Evolutionary conservation across 2,329 filamentous ascomycete genomes (phyloP).

Genomic region (Talaromyces sp.): DNA sequence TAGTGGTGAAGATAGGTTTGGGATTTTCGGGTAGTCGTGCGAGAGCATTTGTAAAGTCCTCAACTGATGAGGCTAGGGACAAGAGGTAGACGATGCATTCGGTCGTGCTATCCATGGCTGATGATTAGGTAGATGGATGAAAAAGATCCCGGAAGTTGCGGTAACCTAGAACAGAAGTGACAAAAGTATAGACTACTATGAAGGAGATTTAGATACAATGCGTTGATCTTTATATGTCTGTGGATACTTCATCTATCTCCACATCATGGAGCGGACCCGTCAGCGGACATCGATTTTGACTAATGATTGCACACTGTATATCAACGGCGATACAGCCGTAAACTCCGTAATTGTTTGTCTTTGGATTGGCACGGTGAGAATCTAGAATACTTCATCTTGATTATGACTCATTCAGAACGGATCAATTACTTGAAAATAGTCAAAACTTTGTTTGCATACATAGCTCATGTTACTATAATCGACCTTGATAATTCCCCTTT

Average conservation of each 20-base stretch:
- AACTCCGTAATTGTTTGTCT: not conserved
- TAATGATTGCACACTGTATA: not conserved
- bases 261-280: not conserved
- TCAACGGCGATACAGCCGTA: not conserved
- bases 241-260: not conserved
- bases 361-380: not conserved
- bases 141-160: not conserved
- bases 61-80: not conserved
- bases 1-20: not conserved
- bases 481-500: not conserved
- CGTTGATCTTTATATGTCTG: not conserved
- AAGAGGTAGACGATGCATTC: not conserved
- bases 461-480: not conserved
- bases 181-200: not conserved
- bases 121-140: not conserved
- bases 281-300: not conserved
- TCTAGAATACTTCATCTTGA: not conserved
- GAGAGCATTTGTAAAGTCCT: slow-evolving; percentile 2
- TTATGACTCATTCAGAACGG: not conserved
- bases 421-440: not conserved
- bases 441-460: not conserved
- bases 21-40: not conserved
- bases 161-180: not conserved
- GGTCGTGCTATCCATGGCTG: not conserved
- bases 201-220: not conserved